Evolutionary conservation across 2,329 filamentous ascomycete genomes (phyloP).

Genomic region (Colletotrichum spaethianum): DNA sequence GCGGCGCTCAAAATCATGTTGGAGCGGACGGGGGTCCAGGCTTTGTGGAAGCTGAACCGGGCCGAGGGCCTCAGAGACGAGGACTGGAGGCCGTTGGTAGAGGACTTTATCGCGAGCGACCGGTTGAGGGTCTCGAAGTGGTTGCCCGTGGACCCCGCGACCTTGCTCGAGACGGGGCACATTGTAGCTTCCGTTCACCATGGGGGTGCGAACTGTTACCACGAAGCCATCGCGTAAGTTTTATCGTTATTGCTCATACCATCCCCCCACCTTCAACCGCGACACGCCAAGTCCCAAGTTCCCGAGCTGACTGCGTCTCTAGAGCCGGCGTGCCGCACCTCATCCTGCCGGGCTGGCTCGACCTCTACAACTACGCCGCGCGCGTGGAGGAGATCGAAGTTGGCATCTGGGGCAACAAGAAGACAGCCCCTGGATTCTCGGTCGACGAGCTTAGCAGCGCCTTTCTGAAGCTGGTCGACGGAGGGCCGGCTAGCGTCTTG

Average conservation of each 20-base stretch:
- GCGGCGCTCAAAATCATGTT: conserved; percentile 44
- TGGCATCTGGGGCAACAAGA: conserved; percentile 56
- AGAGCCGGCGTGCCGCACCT: conserved; percentile 62
- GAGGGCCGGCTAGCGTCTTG: conserved; percentile 18
- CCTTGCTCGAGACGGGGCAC: conserved; percentile 53
- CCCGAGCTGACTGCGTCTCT: not conserved
- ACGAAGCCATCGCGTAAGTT: conserved; percentile 59
- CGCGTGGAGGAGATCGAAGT: conserved; percentile 59
- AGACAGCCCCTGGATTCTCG: conserved; percentile 50
- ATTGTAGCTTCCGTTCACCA: conserved; percentile 55
- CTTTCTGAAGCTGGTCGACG: conserved; percentile 45
- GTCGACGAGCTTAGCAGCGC: conserved; percentile 46
- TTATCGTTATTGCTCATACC: not conserved
- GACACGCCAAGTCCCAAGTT: too few relatives aligned
- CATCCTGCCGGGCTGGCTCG: conserved; percentile 61
- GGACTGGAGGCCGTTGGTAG: conserved; percentile 31
- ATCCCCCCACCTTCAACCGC: not conserved
- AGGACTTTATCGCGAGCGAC: conserved; percentile 42
- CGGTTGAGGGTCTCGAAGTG: conserved; percentile 47
- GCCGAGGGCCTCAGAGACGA: conserved; percentile 40
- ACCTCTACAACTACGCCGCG: conserved; percentile 60
- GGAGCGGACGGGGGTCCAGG: conserved; percentile 45
- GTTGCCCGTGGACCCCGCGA: conserved; percentile 50
- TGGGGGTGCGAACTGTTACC: conserved; percentile 57
- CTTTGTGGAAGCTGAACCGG: conserved; percentile 50